phyloP scores from a whole-genome alignment of 768 basidiomycete species.

The Pleurotus ostreatus region DNA sequence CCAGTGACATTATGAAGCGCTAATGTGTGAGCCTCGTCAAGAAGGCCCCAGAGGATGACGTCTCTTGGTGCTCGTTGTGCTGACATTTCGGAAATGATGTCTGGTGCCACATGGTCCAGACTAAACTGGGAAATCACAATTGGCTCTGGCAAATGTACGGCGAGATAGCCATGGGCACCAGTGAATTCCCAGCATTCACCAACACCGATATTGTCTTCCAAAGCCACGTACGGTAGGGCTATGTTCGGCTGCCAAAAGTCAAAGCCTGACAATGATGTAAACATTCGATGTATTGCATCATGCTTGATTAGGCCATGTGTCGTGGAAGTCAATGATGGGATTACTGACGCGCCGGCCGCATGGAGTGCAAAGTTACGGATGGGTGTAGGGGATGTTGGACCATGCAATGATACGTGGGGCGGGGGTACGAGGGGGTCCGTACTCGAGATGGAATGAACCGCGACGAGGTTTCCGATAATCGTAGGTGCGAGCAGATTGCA shows the following conservation, averaged over 20 bases:
- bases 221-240: neutral
- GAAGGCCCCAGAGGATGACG: constrained; percentile 4
- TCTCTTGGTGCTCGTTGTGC: neutral
- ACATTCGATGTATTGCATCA: neutral
- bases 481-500: too few relatives aligned
- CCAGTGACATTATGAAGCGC: neutral
- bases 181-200: constrained; percentile 11
- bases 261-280: neutral
- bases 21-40: neutral
- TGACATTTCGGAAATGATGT: neutral
- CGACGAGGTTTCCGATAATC: too few relatives aligned
- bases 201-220: constrained; percentile 8
- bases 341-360: neutral
- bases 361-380: constrained; percentile 4
- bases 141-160: constrained; percentile 3
- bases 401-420: too few relatives aligned
- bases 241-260: constrained; percentile 1
- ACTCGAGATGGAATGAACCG: too few relatives aligned
- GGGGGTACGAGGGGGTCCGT: too few relatives aligned
- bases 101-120: neutral
- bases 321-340: constrained; percentile 1
- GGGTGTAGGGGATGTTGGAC: neutral
- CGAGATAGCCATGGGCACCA: constrained; percentile 8
- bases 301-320: neutral
- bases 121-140: constrained; percentile 5